Percentiles rank a stretch among this genome's conserved stretches.
phyloP scores from a whole-genome alignment of 495 filamentous ascomycete species.

The Aspergillus olivimuriae region DNA sequence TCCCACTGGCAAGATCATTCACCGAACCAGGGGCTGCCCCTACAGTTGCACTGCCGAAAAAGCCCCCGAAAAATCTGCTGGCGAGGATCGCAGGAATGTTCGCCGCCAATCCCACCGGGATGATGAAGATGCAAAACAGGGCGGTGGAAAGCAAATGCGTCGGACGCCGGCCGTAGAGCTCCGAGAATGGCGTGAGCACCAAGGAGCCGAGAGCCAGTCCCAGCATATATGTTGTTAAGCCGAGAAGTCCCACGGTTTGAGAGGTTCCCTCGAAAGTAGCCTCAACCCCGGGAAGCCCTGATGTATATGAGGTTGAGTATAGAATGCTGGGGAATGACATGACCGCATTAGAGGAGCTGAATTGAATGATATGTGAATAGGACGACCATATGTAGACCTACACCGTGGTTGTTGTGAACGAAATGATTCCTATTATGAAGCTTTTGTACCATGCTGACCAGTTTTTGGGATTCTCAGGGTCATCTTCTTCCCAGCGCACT shows the following conservation, averaged over 20 bases:
- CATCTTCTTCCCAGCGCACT: constrained; percentile 53
- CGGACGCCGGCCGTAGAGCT: constrained; percentile 65
- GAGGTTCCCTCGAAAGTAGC: constrained; percentile 51
- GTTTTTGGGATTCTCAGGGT: constrained; percentile 59
- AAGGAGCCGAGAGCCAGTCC: constrained; percentile 61
- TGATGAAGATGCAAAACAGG: constrained; percentile 55
- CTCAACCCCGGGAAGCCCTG: constrained; percentile 59
- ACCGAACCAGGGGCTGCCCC: constrained; percentile 70
- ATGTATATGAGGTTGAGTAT: constrained; percentile 72
- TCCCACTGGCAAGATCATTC: constrained; percentile 63
- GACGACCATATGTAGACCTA: constrained; percentile 14
- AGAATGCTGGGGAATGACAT: constrained; percentile 40
- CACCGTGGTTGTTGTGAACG: constrained; percentile 60
- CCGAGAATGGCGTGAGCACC: constrained; percentile 66
- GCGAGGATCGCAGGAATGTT: constrained; percentile 59
- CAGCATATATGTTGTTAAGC: constrained; percentile 67
- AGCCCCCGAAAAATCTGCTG: constrained; percentile 47
- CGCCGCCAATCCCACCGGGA: constrained; percentile 65
- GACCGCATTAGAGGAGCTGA: no score
- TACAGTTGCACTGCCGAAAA: constrained; percentile 64
- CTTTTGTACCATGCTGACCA: constrained; percentile 62
- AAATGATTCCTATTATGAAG: constrained; percentile 52
- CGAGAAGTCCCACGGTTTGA: constrained; percentile 55
- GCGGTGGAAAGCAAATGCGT: constrained; percentile 60
- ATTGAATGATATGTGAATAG: no score